Conservation (phyloP, 768 basidiomycete species). For the Lactarius quietus region DNA sequence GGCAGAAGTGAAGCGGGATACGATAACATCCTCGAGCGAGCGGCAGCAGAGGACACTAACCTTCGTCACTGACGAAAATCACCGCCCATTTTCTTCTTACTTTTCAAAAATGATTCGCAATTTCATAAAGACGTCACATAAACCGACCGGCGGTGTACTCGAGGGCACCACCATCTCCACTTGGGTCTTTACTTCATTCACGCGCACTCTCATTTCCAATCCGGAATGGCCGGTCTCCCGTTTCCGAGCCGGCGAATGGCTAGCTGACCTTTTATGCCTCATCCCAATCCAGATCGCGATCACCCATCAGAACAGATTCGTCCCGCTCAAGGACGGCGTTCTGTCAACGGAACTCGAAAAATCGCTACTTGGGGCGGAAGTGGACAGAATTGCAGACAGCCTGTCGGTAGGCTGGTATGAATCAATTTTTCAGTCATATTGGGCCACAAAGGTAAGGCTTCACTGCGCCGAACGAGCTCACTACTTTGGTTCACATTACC, state of each 20-base stretch:
- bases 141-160: conserved; percentile 48
- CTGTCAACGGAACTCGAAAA: too few relatives aligned
- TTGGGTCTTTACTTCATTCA: conserved; percentile 32
- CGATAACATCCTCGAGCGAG: conserved; percentile 23
- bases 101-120: conserved; percentile 43
- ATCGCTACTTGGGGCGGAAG: too few relatives aligned
- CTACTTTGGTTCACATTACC: not conserved
- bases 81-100: conserved; percentile 38
- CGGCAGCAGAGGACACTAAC: conserved; percentile 37
- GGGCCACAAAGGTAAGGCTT: conserved; percentile 46
- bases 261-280: conserved; percentile 56
- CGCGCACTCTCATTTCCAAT: conserved; percentile 6
- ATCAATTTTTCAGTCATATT: conserved; percentile 50
- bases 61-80: conserved; percentile 43
- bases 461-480: not conserved
- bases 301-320: conserved; percentile 55
- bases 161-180: conserved; percentile 38
- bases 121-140: conserved; percentile 49
- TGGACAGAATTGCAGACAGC: conserved; percentile 21
- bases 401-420: conserved; percentile 63
- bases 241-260: conserved; percentile 56
- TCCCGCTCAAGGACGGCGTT: conserved; percentile 45
- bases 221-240: conserved; percentile 33
- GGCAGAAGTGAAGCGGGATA: conserved; percentile 6
- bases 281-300: conserved; percentile 65